Base-by-base conservation (phyloP, 805 yeast species). In the Starmerella bombi region DNA sequence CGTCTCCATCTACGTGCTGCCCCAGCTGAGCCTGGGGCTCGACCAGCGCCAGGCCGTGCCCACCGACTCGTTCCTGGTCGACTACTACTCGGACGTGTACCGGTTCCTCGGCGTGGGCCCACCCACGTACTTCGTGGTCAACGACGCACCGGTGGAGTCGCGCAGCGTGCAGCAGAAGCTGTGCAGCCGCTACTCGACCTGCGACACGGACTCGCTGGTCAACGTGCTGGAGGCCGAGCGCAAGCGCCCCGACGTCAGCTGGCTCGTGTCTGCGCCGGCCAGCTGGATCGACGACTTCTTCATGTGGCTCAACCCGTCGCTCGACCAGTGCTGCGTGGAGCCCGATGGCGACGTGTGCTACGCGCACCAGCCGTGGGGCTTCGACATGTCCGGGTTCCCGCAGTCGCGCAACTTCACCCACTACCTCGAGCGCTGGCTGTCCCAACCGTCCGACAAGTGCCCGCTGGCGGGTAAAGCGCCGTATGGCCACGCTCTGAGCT, bases 401-500 rank as follows among this genome's bases (percentile, higher is more conserved):
- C 74, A 73, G 51, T 75, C 74, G 28, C 70, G 67, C 0, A 77
- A 76, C 27, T 88, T 88, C 53, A 72, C 80, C 74, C 65, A 64
- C 34, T 83, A 67, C 51, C 78, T 85, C 55, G 59, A 71, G 18
- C 72, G 79, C 32, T 88, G 98, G 98, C 81, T 88, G 20, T 67
- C 74, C 1, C 52, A 50, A 36, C 81, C 83, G 20, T 80, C 93
- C 42, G 91, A 81, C 52, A 83, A 88, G 2, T 88, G 98, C 59
- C 95, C 97, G 1, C 63, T 88, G 21, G 97, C 94, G 3, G 98
- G 98, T 2, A 80, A 81, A 54, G 96, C 96, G 0, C 94, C 96
- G 0, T 88, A 88, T 56, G 68, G 80, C 1, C 60, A 66, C 4
- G 66, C 85, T 1, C 46, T 50, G 29, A 42, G 43, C 31, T 34